phyloP scores from a whole-genome alignment of 1,284 basidiomycete genomes.

The Tetrapyrgos nigripes region DNA sequence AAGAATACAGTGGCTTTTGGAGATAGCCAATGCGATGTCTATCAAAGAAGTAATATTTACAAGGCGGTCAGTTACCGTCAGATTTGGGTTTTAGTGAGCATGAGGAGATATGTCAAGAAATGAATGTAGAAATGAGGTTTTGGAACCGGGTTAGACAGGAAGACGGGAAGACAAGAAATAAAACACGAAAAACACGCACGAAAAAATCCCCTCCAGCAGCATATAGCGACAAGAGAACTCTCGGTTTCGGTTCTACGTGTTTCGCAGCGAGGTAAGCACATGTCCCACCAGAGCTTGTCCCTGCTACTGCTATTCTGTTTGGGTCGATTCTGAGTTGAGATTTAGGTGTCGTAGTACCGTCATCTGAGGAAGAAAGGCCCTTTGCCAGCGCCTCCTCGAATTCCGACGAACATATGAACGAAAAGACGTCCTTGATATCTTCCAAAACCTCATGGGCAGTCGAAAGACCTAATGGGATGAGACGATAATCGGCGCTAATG shows the following conservation, averaged over 20 bases:
- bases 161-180: not conserved
- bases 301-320: constrained; percentile 9
- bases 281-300: constrained; percentile 12
- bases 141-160: too few relatives aligned
- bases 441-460: constrained; percentile 18
- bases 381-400: not conserved
- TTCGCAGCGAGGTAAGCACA: constrained; percentile 17
- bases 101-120: not conserved
- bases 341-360: not conserved
- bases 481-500: constrained; percentile 15
- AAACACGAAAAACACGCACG: not conserved
- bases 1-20: constrained; percentile 11
- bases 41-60: not conserved
- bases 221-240: constrained; percentile 9
- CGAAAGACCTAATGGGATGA: constrained; percentile 14
- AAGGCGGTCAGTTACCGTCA: not conserved
- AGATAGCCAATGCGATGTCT: constrained; percentile 5
- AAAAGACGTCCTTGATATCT: constrained; percentile 16
- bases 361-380: not conserved
- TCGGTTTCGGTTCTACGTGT: constrained; percentile 11
- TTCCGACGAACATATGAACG: constrained; percentile 1
- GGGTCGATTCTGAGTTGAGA: constrained; percentile 5
- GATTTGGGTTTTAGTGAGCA: not conserved
- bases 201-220: constrained; percentile 15
- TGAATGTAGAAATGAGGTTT: too few relatives aligned